phyloP scores from a whole-genome alignment of 176 grass and related monocot species.

The Phyllostachys edulis region DNA sequence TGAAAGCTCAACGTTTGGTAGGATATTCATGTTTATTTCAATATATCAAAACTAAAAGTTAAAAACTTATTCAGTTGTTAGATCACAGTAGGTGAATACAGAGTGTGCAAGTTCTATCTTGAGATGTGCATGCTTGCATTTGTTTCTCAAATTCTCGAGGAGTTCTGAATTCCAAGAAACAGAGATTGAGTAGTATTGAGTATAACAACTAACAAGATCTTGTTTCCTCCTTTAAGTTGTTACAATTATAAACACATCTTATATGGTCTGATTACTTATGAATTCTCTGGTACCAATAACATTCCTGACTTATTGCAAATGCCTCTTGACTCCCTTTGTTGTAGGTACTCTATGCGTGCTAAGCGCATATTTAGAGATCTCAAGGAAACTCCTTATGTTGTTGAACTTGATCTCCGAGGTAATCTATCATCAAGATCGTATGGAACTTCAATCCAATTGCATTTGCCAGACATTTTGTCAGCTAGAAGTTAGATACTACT shows the following conservation, averaged over 20 bases:
- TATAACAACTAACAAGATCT: background rate
- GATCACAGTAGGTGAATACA: background rate
- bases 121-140: background rate
- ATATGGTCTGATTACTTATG: background rate
- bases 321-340: conserved; percentile 8
- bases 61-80: background rate
- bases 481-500: conserved; percentile 7
- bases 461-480: background rate
- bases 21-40: background rate
- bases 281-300: background rate
- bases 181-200: background rate
- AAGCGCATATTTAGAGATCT: conserved; percentile 81
- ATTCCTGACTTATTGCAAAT: background rate
- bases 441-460: background rate
- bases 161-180: background rate
- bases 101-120: background rate
- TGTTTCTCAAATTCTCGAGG: background rate
- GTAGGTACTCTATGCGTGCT: conserved; percentile 68
- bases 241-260: background rate
- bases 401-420: conserved; percentile 94
- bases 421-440: conserved; percentile 24
- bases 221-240: background rate
- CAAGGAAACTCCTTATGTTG: conserved; percentile 66
- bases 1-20: background rate
- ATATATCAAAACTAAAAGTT: background rate